Base-by-base conservation (phyloP, 352 stramenopile genomes). In the Nothophytophthora sp. region DNA sequence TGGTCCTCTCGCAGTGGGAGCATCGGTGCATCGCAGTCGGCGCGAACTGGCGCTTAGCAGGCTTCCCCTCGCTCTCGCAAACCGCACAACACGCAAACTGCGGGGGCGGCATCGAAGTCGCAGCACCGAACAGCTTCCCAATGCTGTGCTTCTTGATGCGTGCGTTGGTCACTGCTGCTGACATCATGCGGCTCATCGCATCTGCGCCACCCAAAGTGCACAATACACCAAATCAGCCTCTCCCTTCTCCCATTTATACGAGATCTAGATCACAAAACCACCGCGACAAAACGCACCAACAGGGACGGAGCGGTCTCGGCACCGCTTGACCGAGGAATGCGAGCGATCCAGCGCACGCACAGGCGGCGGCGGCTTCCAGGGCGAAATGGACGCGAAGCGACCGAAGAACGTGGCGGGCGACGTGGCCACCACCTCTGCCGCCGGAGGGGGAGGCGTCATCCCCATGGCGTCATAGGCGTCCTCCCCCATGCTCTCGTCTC, bases 111-210 rank as follows among this genome's bases (percentile, higher is more conserved):
- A 61, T 42, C n/a, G 37, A 33, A 34, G 48, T 1, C n/a, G 50
- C 33, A 34, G 45, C 58, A 10, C 55, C 59, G 42, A 83, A 82
- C 42, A 87, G 47, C 51, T 79, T 60, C 24, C 51, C 43, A n/a
- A 74, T 56, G 35, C 74, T 72, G 54, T 78, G 67, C 57, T 83
- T 88, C 57, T 84, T 88, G 64, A 90, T 77, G 25, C 79, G 77
- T 61, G 79, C 73, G 29, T 57, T 81, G 28, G 79, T 88, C 52
- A 81, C 67, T 24, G 81, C 81, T 5, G 78, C 78, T 9, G 76
- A 84, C 81, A 92, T 92, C 58, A 92, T 72, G 25, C 76, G 76
- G 43, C 72, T 92, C 63, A 88, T 63, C 18, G 78, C 81, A 51
- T 92, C 81, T 92, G 39, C 34, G 50, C 3, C 19, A 3, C 32